phyloP scores from a whole-genome alignment of 2,329 filamentous ascomycete species.

The Colletotrichum kahawae region DNA sequence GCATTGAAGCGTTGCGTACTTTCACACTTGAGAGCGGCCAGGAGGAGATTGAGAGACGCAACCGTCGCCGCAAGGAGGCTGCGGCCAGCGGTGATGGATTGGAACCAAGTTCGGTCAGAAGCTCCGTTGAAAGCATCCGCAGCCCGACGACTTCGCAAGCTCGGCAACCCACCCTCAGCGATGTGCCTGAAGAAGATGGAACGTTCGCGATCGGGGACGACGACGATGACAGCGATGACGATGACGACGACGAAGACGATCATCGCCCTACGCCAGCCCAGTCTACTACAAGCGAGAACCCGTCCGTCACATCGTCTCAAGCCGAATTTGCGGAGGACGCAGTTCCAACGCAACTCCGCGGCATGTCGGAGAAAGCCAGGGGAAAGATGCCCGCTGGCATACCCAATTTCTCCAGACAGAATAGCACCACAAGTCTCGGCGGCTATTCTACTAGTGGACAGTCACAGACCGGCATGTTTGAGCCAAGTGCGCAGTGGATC shows the following conservation, averaged over 20 bases:
- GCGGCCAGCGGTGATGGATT: slow-evolving; percentile 53
- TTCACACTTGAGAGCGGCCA: slow-evolving; percentile 94
- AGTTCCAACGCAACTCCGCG: slow-evolving; percentile 80
- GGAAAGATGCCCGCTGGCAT: slow-evolving; percentile 92
- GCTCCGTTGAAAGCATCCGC: slow-evolving; percentile 71
- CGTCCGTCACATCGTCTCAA: slow-evolving; percentile 71
- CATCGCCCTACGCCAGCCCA: slow-evolving; percentile 62
- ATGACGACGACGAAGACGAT: slow-evolving; percentile 58
- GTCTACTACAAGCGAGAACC: slow-evolving; percentile 67
- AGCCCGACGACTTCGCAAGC: slow-evolving; percentile 63
- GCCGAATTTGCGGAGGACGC: slow-evolving; percentile 74
- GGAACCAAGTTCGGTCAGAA: slow-evolving; percentile 56
- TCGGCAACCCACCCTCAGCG: slow-evolving; percentile 61
- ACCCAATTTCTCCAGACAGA: slow-evolving; percentile 86
- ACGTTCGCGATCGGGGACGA: slow-evolving; percentile 91
- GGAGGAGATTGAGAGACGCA: slow-evolving; percentile 85
- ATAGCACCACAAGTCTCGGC: slow-evolving; percentile 82
- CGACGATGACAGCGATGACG: slow-evolving; percentile 66
- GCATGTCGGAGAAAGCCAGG: slow-evolving; percentile 96
- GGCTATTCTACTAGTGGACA: slow-evolving; percentile 65
- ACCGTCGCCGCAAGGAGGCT: slow-evolving; percentile 71
- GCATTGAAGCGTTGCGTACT: slow-evolving; percentile 82
- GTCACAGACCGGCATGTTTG: slow-evolving; percentile 68
- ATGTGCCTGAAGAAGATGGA: slow-evolving; percentile 72
- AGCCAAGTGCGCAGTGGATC: slow-evolving; percentile 84